Percentiles rank a stretch among this genome's conserved stretches.
Conservation (phyloP, 495 filamentous ascomycete genomes). For the Daldinia vernicosa region DNA sequence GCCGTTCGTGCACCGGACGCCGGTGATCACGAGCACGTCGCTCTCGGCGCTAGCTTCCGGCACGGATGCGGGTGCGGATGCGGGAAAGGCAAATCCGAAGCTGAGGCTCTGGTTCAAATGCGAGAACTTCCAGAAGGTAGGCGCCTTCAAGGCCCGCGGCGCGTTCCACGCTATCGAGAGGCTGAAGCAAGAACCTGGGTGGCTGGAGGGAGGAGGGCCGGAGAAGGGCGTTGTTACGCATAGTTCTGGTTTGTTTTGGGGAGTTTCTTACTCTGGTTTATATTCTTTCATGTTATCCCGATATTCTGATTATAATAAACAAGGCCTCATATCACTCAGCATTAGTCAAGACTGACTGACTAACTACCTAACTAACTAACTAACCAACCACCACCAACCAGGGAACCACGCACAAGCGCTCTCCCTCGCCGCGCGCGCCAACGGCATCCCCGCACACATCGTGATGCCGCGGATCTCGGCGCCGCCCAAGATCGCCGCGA, state of each 20-base stretch:
- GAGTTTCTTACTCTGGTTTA: slow-evolving; percentile 4
- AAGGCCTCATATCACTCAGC: neutral
- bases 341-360: neutral
- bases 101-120: slow-evolving; percentile 93
- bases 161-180: slow-evolving; percentile 87
- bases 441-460: slow-evolving; percentile 72
- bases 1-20: slow-evolving; percentile 81
- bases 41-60: slow-evolving; percentile 79
- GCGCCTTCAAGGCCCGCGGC: slow-evolving; percentile 92
- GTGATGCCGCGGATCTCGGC: slow-evolving; percentile 90
- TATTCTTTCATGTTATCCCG: slow-evolving; percentile 4
- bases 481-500: slow-evolving; percentile 85
- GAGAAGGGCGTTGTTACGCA: slow-evolving; percentile 87
- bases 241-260: slow-evolving; percentile 73
- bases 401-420: slow-evolving; percentile 98
- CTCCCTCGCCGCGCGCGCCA: slow-evolving; percentile 78
- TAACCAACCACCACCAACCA: slow-evolving; percentile 39
- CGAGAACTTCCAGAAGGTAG: slow-evolving; percentile 90
- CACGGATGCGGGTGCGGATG: slow-evolving; percentile 50
- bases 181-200: slow-evolving; percentile 71
- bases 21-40: slow-evolving; percentile 78
- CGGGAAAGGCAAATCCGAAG: slow-evolving; percentile 61
- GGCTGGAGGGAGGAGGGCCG: slow-evolving; percentile 58
- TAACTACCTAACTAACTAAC: neutral
- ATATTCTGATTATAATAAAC: neutral